Evolutionary conservation across 148 eudicot species (phyloP).

Genomic region (Camellia japonica): DNA sequence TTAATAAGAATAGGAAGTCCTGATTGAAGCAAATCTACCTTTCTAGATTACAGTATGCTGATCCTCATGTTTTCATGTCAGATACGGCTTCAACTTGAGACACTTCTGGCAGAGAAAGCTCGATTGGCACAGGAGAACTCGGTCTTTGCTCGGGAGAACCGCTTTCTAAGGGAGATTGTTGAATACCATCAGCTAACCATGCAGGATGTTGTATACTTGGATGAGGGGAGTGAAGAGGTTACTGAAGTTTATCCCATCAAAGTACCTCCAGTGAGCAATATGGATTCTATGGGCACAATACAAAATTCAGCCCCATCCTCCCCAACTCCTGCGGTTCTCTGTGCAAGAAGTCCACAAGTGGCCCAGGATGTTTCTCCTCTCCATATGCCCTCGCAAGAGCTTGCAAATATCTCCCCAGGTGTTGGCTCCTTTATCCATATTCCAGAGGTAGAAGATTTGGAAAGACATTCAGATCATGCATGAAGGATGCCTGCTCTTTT

Average conservation of each 20-base stretch:
- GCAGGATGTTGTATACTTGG: slow-evolving; percentile 85
- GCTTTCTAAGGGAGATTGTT: slow-evolving; percentile 78
- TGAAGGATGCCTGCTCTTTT: neutral
- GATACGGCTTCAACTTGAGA: slow-evolving; percentile 89
- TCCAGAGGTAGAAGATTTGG: slow-evolving; percentile 20
- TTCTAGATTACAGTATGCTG: neutral
- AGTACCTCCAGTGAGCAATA: slow-evolving; percentile 28
- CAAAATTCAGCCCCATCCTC: slow-evolving; percentile 11
- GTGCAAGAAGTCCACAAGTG: slow-evolving; percentile 15
- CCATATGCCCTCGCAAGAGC: neutral
- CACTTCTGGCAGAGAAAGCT: slow-evolving; percentile 82
- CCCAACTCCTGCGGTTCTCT: slow-evolving; percentile 13
- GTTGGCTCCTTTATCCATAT: slow-evolving; percentile 7
- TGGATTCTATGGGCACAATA: slow-evolving; percentile 13
- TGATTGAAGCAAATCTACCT: neutral
- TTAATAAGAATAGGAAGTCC: neutral
- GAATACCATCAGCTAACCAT: slow-evolving; percentile 89
- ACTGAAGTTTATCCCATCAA: slow-evolving; percentile 72
- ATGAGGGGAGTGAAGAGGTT: slow-evolving; percentile 75
- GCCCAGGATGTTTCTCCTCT: slow-evolving; percentile 9
- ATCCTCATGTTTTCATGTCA: slow-evolving; percentile 26
- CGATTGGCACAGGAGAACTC: slow-evolving; percentile 85
- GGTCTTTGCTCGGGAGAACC: slow-evolving; percentile 72
- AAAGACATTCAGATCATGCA: slow-evolving; percentile 7
- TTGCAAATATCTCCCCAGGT: slow-evolving; percentile 8